Evolutionary conservation across 2,329 filamentous ascomycete species (phyloP).

Genomic region (Lasiodiplodia gonubiensis): DNA sequence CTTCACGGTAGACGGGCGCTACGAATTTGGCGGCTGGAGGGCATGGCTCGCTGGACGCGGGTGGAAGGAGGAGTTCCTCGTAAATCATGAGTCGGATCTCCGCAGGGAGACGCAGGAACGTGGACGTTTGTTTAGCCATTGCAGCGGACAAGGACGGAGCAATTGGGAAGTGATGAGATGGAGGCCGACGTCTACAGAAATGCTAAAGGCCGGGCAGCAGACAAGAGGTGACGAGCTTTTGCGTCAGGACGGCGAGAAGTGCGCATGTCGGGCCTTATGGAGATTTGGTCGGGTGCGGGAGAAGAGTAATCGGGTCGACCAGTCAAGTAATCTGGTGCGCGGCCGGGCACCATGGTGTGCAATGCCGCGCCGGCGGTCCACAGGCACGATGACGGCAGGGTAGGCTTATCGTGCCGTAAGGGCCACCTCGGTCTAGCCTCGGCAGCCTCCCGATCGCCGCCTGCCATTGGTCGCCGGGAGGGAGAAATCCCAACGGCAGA

Average conservation of each 20-base stretch:
- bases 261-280: conserved; percentile 17
- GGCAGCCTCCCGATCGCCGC: not conserved
- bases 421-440: not conserved
- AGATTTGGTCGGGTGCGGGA: not conserved
- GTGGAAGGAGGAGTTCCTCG: conserved; percentile 49
- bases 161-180: not conserved
- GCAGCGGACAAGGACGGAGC: not conserved
- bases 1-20: conserved; percentile 50
- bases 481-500: conserved; percentile 14
- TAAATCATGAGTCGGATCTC: conserved; percentile 57
- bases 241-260: conserved; percentile 5
- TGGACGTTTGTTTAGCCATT: conserved; percentile 4
- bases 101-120: conserved; percentile 50
- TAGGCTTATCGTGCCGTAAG: conserved; percentile 11
- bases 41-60: conserved; percentile 18
- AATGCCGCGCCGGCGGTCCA: conserved; percentile 15
- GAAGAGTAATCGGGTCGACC: conserved; percentile 2
- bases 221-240: not conserved
- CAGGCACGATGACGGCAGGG: conserved; percentile 16
- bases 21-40: conserved; percentile 6
- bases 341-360: conserved; percentile 23
- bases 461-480: not conserved
- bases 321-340: conserved; percentile 9
- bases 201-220: not conserved
- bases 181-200: not conserved